Evolutionary conservation across 169 alveolate species (phyloP), one percentile per base, ranked within the genome.

Genomic region (Plasmodium coatneyi): DNA sequence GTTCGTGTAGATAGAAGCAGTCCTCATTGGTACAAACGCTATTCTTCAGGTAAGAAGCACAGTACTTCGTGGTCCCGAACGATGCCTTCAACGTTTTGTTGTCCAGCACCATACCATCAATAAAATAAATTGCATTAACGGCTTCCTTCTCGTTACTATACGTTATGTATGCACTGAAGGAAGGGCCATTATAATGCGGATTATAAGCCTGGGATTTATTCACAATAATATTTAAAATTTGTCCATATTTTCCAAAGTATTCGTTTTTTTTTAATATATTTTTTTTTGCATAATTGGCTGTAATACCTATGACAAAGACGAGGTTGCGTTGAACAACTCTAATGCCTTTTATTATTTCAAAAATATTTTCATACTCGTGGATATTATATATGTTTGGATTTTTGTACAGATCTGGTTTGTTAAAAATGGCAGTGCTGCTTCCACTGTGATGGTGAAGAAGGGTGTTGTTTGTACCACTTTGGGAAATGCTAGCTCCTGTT

Each of bases 1-100:
- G 84, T 41, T 97, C 95, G 95, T 98, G 99, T 34, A 98, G 96
- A 89, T 97, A 98, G 92, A 97, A 97, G 92, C 99, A 98, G 80
- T 98, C 99, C 54, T 97, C 97, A 92, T 97, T 98, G 81, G 94
- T 95, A 82, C 99, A 98, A 32, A 95, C 93, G 34, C 96, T 89
- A 41, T 97, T 97, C 96, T 96, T 97, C 71, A 98, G 96, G 94
- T 97, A 98, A 84, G 96, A 96, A 74, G 97, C 92, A 87, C 99
- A 98, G 92, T 98, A 98, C 96, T 98, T 98, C 46, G 99, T 98
- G 14, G 99, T 98, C 19, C 99, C 99, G 87, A 97, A 98, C 9
- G 98, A 97, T 39, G 99, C 98, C 95, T 98, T 96, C 82, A 98
- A 96, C 25, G 93, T 95, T 78, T 97, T 98, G 12, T 96, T 97